phyloP scores from a whole-genome alignment of 345 rosid genomes.

The Hirschfeldia incana region DNA sequence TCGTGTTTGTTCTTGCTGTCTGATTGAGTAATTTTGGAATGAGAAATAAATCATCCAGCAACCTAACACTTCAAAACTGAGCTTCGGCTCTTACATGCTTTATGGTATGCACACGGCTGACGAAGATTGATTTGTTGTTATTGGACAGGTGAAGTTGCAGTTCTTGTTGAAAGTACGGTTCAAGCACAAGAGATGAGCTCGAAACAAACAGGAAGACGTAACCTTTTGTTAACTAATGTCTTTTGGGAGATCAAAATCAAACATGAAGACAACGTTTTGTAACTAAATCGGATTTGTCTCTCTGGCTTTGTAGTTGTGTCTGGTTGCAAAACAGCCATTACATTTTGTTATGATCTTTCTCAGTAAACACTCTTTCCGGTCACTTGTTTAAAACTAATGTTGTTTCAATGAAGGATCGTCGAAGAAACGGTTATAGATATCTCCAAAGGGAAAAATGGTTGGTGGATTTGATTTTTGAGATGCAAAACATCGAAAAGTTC shows the following conservation, averaged over 20 bases:
- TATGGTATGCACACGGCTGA: conserved; percentile 25
- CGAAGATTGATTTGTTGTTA: not conserved
- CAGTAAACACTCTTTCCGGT: not conserved
- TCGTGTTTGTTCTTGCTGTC: conserved; percentile 4
- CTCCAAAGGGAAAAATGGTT: not conserved
- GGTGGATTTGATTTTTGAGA: not conserved
- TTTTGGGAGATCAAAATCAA: conserved; percentile 8
- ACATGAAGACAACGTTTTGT: conserved; percentile 8
- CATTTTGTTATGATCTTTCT: not conserved
- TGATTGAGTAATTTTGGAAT: conserved; percentile 2
- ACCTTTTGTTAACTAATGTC: conserved; percentile 12
- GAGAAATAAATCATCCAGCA: not conserved
- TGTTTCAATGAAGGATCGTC: not conserved
- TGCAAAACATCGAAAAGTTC: not conserved
- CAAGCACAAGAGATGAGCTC: conserved; percentile 66
- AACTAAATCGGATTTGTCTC: not conserved
- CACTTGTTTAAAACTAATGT: conserved; percentile 19
- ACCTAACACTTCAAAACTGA: not conserved
- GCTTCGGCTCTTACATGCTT: not conserved
- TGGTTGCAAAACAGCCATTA: conserved; percentile 6
- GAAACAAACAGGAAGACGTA: not conserved
- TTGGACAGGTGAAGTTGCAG: conserved; percentile 77
- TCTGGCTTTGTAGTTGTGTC: conserved; percentile 19
- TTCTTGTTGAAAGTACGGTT: conserved; percentile 56
- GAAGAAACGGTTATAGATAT: not conserved